phyloP scores from a whole-genome alignment of 2,329 filamentous ascomycete species.

The Claviceps spartinae region DNA sequence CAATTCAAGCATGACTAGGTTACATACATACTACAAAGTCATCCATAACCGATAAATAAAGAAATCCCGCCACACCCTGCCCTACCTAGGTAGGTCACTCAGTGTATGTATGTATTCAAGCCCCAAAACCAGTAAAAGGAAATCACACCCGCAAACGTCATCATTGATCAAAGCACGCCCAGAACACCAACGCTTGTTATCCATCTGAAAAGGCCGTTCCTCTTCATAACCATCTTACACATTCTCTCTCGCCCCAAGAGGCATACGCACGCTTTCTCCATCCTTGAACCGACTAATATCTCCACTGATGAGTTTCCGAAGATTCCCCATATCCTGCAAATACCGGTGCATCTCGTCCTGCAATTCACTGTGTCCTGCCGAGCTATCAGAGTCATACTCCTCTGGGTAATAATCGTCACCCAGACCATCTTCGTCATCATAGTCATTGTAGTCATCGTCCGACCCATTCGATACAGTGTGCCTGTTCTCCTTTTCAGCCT shows the following conservation, averaged over 20 bases:
- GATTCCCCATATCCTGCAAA: slow-evolving; percentile 69
- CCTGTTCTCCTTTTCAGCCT: slow-evolving; percentile 17
- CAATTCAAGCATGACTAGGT: no score
- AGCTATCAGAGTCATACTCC: slow-evolving; percentile 34
- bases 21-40: no score
- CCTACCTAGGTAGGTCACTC: no score
- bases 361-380: slow-evolving; percentile 44
- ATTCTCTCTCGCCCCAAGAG: slow-evolving; percentile 32
- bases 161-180: no score
- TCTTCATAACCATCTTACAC: slow-evolving; percentile 10
- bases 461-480: slow-evolving; percentile 21
- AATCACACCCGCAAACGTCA: no score
- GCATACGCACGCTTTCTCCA: slow-evolving; percentile 41
- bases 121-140: no score
- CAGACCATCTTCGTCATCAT: slow-evolving; percentile 13
- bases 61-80: no score
- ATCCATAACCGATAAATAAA: no score
- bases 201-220: no score
- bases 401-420: slow-evolving; percentile 48
- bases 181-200: no score
- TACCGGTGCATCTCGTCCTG: slow-evolving; percentile 79
- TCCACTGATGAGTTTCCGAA: slow-evolving; percentile 49
- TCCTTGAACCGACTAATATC: slow-evolving; percentile 59
- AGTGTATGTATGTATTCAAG: no score
- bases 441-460: background rate